Conservation (phyloP, 768 basidiomycete species). For the Suillus brevipes region DNA sequence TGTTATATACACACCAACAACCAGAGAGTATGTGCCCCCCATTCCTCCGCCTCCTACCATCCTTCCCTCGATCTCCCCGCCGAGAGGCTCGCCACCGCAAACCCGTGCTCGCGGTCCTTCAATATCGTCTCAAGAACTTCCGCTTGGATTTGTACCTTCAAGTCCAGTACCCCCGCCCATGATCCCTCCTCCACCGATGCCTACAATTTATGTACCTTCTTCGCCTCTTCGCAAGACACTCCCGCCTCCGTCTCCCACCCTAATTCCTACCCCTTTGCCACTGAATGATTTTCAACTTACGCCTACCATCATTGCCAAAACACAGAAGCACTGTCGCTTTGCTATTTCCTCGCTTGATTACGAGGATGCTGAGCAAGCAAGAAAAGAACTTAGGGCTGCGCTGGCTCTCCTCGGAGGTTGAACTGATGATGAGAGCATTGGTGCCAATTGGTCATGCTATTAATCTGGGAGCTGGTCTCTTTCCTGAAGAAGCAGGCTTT, state of each 20-base stretch:
- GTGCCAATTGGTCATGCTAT: neutral
- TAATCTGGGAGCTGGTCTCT: neutral
- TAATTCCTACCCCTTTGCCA: conserved; percentile 12
- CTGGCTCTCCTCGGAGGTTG: conserved; percentile 63
- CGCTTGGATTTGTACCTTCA: conserved; percentile 19
- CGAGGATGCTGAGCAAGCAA: conserved; percentile 87
- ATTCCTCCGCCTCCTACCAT: conserved; percentile 1
- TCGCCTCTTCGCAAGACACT: conserved; percentile 10
- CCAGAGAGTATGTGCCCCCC: conserved; percentile 14
- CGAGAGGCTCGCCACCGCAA: conserved; percentile 17
- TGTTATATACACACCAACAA: conserved; percentile 15
- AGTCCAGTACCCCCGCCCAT: conserved; percentile 16
- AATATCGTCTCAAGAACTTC: conserved; percentile 10
- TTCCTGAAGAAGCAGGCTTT: neutral
- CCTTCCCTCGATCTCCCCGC: conserved; percentile 5
- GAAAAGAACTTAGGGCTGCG: conserved; percentile 78
- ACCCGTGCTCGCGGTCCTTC: conserved; percentile 12
- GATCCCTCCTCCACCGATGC: conserved; percentile 24
- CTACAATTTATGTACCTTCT: conserved; percentile 3
- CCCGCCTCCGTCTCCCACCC: conserved; percentile 25
- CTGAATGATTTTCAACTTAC: conserved; percentile 48
- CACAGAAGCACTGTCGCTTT: conserved; percentile 90
- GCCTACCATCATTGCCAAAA: conserved; percentile 64
- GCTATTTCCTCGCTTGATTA: conserved; percentile 96
- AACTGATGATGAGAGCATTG: conserved; percentile 13